phyloP scores from a whole-genome alignment of 2,329 filamentous ascomycete genomes.

The Cercospora zeae-maydis region DNA sequence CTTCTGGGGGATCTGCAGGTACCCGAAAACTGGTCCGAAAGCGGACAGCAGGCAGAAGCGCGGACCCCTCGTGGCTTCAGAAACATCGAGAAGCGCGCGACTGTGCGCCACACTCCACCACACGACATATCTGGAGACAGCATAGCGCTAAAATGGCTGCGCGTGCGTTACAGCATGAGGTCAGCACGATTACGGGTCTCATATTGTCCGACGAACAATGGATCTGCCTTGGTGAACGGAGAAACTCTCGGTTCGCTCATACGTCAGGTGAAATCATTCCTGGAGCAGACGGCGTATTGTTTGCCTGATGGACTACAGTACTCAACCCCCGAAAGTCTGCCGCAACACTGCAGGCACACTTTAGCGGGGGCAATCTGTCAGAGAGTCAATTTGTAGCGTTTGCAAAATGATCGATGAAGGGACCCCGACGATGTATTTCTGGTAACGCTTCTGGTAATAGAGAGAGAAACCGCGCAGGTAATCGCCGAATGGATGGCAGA shows the following conservation, averaged over 20 bases:
- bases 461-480: not conserved
- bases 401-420: not conserved
- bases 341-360: too few relatives aligned
- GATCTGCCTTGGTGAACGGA: too few relatives aligned
- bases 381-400: too few relatives aligned
- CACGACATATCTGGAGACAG: not conserved
- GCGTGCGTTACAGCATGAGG: too few relatives aligned
- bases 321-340: too few relatives aligned
- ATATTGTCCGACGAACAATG: too few relatives aligned
- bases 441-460: slow-evolving; percentile 1
- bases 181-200: too few relatives aligned
- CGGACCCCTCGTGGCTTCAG: not conserved
- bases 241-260: too few relatives aligned
- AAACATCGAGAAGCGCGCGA: slow-evolving; percentile 4
- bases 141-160: not conserved
- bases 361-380: too few relatives aligned
- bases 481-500: not conserved
- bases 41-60: slow-evolving; percentile 4
- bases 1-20: slow-evolving; percentile 3
- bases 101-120: not conserved
- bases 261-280: too few relatives aligned
- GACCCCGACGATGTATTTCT: slow-evolving; percentile 3
- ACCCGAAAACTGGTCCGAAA: slow-evolving; percentile 8
- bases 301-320: too few relatives aligned
- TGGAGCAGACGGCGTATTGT: too few relatives aligned